Evolutionary conservation across 1,284 basidiomycete species (phyloP).

Genomic region (Lignosus rhinocerotis): DNA sequence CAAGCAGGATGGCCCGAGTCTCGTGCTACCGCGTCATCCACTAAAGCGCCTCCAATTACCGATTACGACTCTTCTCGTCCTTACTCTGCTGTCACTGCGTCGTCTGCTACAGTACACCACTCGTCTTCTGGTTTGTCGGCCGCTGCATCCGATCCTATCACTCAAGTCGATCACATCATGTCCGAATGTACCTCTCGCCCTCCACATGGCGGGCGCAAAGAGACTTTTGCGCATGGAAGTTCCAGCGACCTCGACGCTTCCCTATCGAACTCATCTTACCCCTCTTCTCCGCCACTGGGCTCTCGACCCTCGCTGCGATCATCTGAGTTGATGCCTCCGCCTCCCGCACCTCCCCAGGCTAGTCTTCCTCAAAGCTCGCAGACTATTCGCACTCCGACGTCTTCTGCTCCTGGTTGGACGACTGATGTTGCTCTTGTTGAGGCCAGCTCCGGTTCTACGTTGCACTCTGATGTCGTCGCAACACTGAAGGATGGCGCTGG

Average conservation of each 20-base stretch:
- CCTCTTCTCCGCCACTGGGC: not conserved
- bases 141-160: not conserved
- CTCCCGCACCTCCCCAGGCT: conserved; percentile 13
- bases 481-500: conserved; percentile 20
- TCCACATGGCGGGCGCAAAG: not conserved
- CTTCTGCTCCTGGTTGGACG: not conserved
- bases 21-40: not conserved
- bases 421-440: not conserved
- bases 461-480: conserved; percentile 1
- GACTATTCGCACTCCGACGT: not conserved
- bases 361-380: conserved; percentile 1
- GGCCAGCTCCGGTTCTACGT: not conserved
- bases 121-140: conserved; percentile 2
- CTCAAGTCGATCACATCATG: not conserved
- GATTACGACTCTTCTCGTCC: conserved; percentile 14
- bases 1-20: not conserved
- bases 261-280: conserved; percentile 15
- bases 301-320: conserved; percentile 1
- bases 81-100: conserved; percentile 17
- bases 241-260: conserved; percentile 16
- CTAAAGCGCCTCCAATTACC: not conserved
- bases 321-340: conserved; percentile 22
- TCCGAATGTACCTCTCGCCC: not conserved
- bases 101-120: conserved; percentile 13
- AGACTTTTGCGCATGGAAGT: not conserved